A percentile compares a stretch with the other conserved stretches of the same genome.
Conservation (phyloP, 179 eudicot genomes). For the Heliamphora pulchella region DNA sequence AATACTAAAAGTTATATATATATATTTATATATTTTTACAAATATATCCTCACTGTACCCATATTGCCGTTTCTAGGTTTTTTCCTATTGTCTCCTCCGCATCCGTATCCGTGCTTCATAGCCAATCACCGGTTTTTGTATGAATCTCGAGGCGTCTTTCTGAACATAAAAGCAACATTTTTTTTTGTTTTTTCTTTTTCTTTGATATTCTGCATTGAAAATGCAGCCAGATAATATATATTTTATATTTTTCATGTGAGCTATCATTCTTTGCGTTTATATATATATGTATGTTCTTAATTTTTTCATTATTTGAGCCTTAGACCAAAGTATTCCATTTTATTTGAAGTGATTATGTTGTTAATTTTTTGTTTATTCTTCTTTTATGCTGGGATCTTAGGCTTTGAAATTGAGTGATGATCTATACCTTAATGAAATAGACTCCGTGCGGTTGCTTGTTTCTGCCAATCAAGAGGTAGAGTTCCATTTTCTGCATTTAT, state of each 20-base stretch:
- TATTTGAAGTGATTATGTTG: not conserved
- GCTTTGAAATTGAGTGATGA: slow-evolving; percentile 89
- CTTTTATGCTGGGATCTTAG: slow-evolving; percentile 26
- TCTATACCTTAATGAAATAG: slow-evolving; percentile 92
- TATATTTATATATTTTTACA: no score
- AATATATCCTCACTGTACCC: no score
- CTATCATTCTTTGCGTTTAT: not conserved
- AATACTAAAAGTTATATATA: no score
- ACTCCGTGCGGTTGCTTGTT: slow-evolving; percentile 76
- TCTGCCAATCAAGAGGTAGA: slow-evolving; percentile 89
- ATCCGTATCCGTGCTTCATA: no score
- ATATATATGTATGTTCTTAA: not conserved
- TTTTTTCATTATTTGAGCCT: not conserved
- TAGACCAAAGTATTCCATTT: not conserved
- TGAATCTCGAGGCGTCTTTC: no score
- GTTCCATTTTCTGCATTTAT: slow-evolving; percentile 7
- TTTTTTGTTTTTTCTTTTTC: not conserved
- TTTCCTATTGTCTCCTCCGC: no score
- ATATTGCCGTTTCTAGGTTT: no score
- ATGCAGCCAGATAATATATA: not conserved
- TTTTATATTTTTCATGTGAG: not conserved
- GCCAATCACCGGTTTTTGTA: no score
- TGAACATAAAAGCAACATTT: no score
- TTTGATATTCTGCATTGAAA: not conserved
- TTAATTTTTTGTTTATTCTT: not conserved